These are phyloP conservation scores for Pterocarpus santalinus DNA, from an alignment of 306 rosid genomes.

Conservation along the genomic window DNA sequence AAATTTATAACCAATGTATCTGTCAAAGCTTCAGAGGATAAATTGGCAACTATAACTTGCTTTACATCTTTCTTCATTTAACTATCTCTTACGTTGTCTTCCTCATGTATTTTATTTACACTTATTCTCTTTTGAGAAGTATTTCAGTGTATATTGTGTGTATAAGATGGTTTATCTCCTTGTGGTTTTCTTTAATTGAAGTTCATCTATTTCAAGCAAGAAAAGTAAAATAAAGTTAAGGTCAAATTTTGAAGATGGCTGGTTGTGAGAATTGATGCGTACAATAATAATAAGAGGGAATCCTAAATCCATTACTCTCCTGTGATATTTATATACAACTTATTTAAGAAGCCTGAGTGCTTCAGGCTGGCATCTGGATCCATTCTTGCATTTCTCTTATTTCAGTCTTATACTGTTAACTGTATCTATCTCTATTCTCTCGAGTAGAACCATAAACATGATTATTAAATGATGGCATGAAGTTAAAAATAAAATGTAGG, in stretches of 20 bases:
- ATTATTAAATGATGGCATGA: constrained; percentile 2
- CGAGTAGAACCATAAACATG: not conserved
- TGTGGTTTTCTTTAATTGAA: constrained; percentile 9
- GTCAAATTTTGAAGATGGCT: not conserved
- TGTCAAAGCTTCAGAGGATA: not conserved
- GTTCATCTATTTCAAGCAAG: not conserved
- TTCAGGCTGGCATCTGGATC: not conserved
- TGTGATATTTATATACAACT: not conserved
- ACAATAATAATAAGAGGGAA: not conserved
- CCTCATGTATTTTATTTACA: not conserved
- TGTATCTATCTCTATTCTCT: not conserved
- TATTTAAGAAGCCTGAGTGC: not conserved
- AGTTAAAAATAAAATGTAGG: not conserved
- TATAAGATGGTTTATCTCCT: not conserved
- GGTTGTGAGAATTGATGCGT: not conserved
- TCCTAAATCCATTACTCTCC: not conserved
- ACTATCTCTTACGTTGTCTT: not conserved
- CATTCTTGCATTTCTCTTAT: not conserved
- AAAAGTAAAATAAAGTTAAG: not conserved
- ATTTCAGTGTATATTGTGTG: not conserved
- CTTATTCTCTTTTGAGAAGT: not conserved
- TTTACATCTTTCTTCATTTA: not conserved
- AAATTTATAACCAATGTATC: not conserved
- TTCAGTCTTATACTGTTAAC: not conserved
- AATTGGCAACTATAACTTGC: not conserved